Evolutionary conservation across 192 early-diverging fungal species (phyloP).

Genomic region (Gryganskiella cystojenkinii): DNA sequence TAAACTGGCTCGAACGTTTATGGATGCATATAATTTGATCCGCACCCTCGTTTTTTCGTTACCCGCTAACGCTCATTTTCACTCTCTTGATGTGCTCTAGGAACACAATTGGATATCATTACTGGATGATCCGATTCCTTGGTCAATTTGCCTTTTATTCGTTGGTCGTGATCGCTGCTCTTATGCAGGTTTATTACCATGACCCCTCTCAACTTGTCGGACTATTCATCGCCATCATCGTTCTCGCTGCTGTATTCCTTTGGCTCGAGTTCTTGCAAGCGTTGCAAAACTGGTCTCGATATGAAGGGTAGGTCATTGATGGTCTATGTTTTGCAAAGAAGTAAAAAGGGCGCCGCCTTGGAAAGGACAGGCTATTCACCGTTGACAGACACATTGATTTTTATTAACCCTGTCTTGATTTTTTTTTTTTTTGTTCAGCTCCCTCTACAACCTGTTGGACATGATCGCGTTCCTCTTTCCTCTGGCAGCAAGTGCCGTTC

Average conservation of each 20-base stretch:
- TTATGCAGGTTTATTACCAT: slow-evolving; percentile 2
- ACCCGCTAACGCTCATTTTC: too few relatives aligned
- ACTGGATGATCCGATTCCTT: slow-evolving; percentile 13
- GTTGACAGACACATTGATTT: neutral
- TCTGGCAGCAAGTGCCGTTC: neutral
- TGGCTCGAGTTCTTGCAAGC: slow-evolving; percentile 20
- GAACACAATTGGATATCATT: slow-evolving; percentile 16
- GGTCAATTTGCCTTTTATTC: slow-evolving; percentile 11
- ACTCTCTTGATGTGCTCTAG: too few relatives aligned
- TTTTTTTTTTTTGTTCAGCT: neutral
- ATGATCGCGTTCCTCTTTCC: neutral
- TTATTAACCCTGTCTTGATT: neutral
- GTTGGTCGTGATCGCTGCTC: neutral
- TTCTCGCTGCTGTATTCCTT: neutral
- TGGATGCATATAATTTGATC: too few relatives aligned
- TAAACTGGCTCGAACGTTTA: too few relatives aligned
- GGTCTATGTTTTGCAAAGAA: too few relatives aligned
- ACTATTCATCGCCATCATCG: slow-evolving; percentile 11
- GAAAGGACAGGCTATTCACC: too few relatives aligned
- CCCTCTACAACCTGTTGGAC: slow-evolving; percentile 13
- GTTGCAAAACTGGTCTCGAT: neutral
- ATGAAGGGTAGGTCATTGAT: slow-evolving; percentile 2
- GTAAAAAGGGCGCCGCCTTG: too few relatives aligned
- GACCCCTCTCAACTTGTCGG: neutral
- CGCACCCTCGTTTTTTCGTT: too few relatives aligned